A percentile compares a stretch with the other conserved stretches of the same genome.
These are phyloP conservation scores for Drechslera avenae DNA, from an alignment of 2,329 filamentous ascomycete species.

Conservation along the genomic window DNA sequence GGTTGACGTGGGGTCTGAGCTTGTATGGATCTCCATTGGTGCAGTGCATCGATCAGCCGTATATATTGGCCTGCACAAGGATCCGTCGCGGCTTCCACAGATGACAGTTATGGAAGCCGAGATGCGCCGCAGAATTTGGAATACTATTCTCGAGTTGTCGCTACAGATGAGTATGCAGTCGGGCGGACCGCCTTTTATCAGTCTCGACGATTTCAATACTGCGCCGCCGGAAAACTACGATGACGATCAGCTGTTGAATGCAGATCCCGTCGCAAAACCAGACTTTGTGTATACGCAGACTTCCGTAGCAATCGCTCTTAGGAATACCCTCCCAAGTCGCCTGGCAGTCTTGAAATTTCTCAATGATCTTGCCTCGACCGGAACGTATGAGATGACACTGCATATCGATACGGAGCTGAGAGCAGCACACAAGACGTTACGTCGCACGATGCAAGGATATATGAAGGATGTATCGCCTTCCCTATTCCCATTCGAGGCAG, in stretches of 20 bases:
- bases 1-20: conserved; percentile 41
- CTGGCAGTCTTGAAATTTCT: conserved; percentile 44
- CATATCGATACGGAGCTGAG: conserved; percentile 29
- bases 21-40: conserved; percentile 49
- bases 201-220: conserved; percentile 46
- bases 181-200: conserved; percentile 45
- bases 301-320: conserved; percentile 46
- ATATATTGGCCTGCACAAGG: conserved; percentile 50
- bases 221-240: conserved; percentile 48
- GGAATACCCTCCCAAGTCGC: conserved; percentile 46
- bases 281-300: conserved; percentile 40
- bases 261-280: conserved; percentile 36
- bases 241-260: conserved; percentile 46
- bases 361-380: conserved; percentile 29
- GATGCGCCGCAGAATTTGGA: conserved; percentile 42
- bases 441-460: conserved; percentile 23
- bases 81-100: conserved; percentile 42
- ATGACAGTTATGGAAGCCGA: conserved; percentile 29
- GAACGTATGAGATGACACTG: conserved; percentile 38
- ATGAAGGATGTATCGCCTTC: conserved; percentile 1
- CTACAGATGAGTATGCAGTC: conserved; percentile 47
- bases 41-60: conserved; percentile 48
- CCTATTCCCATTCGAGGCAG: conserved; percentile 23
- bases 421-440: conserved; percentile 26
- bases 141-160: conserved; percentile 45